These are phyloP conservation scores for Debaryomyces tyrocola DNA, from an alignment of 805 yeast genomes.

Conservation along the genomic window DNA sequence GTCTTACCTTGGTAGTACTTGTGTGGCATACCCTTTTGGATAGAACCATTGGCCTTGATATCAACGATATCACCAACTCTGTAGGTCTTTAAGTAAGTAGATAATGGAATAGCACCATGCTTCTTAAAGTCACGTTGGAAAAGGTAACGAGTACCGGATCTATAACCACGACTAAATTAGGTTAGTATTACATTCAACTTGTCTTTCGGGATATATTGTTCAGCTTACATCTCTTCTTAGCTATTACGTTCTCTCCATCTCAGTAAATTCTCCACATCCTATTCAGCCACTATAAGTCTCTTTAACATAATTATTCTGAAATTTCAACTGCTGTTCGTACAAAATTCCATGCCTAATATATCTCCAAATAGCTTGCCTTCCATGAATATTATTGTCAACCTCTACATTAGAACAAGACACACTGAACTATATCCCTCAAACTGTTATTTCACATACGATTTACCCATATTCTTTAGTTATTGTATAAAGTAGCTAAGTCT, in stretches of 20 bases:
- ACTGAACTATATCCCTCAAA: neutral
- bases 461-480: conserved; percentile 22
- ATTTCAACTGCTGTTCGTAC: too few relatives aligned
- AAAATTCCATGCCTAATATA: too few relatives aligned
- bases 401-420: too few relatives aligned
- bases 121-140: conserved; percentile 99
- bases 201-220: neutral
- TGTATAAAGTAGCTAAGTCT: neutral
- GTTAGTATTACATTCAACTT: conserved; percentile 23
- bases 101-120: conserved; percentile 92
- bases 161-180: conserved; percentile 80
- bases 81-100: conserved; percentile 96
- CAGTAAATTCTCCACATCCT: too few relatives aligned
- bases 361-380: too few relatives aligned
- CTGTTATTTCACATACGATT: conserved; percentile 24
- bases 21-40: conserved; percentile 98
- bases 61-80: conserved; percentile 99
- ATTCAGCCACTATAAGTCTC: too few relatives aligned
- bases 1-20: conserved; percentile 99
- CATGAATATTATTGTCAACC: too few relatives aligned
- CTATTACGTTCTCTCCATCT: neutral
- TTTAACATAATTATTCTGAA: too few relatives aligned
- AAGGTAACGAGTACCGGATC: conserved; percentile 99
- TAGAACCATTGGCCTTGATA: conserved; percentile 98
- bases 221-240: neutral